A percentile compares a stretch with the other conserved stretches of the same genome.
Evolutionary conservation across 805 yeast species (phyloP).

Genomic region (Scheffersomyces amazonensis): DNA sequence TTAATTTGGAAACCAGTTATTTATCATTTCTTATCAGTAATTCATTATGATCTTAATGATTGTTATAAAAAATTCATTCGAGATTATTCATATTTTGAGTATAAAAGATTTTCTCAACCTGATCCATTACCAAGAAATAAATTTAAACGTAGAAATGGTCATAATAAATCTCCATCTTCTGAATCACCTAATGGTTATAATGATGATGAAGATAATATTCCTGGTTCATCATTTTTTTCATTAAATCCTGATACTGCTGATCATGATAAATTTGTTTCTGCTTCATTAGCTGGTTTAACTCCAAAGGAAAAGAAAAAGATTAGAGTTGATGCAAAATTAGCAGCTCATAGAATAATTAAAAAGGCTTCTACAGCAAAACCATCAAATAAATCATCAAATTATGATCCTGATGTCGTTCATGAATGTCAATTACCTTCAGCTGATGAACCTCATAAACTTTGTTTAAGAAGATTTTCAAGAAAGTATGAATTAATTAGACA

Average conservation of each 20-base stretch:
- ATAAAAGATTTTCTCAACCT: slow-evolving; percentile 18
- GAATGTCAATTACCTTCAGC: slow-evolving; percentile 45
- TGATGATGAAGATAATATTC: slow-evolving; percentile 4
- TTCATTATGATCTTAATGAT: slow-evolving; percentile 38
- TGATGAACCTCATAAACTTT: slow-evolving; percentile 38
- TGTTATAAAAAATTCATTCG: slow-evolving; percentile 33
- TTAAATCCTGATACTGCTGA: slow-evolving; percentile 16
- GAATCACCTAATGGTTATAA: slow-evolving; percentile 1
- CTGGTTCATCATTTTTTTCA: slow-evolving; percentile 9
- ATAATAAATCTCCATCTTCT: slow-evolving; percentile 1
- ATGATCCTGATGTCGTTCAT: slow-evolving; percentile 46
- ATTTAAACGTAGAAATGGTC: slow-evolving; percentile 1
- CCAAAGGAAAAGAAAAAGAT: slow-evolving; percentile 17
- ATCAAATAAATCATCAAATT: slow-evolving; percentile 36
- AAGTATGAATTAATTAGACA: slow-evolving; percentile 94
- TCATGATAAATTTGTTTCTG: slow-evolving; percentile 20
- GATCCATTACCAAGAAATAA: slow-evolving; percentile 8
- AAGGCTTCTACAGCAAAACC: slow-evolving; percentile 18
- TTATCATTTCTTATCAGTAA: slow-evolving; percentile 36
- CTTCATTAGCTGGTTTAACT: slow-evolving; percentile 11
- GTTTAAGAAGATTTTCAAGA: slow-evolving; percentile 42
- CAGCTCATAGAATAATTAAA: slow-evolving; percentile 28
- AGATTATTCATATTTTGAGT: slow-evolving; percentile 28
- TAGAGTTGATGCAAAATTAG: slow-evolving; percentile 20
- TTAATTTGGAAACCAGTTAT: slow-evolving; percentile 41